phyloP scores from a whole-genome alignment of 1,284 basidiomycete genomes.

The Puccinia horiana region DNA sequence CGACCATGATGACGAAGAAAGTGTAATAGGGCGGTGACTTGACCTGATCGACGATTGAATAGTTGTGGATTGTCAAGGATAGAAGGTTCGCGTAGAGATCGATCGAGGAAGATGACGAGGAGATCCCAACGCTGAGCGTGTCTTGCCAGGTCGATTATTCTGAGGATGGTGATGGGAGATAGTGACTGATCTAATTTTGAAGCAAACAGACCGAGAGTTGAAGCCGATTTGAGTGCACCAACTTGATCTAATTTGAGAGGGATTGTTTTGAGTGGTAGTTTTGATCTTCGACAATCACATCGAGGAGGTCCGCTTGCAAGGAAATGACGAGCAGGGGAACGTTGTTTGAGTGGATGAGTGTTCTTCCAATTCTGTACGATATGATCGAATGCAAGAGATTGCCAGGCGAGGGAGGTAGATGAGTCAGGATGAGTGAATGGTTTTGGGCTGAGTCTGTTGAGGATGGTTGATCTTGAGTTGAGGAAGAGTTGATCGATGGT shows the following conservation, averaged over 20 bases:
- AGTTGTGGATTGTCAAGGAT: background rate
- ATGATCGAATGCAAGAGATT: constrained; percentile 24
- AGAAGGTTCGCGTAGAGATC: background rate
- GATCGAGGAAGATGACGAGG: constrained; percentile 24
- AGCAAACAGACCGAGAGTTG: background rate
- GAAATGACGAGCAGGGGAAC: background rate
- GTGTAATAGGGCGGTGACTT: constrained; percentile 31
- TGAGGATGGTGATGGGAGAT: background rate
- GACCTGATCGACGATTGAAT: constrained; percentile 7
- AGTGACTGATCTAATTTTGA: background rate
- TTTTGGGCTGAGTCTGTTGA: background rate
- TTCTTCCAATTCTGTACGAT: constrained; percentile 17
- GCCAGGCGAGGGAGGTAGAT: constrained; percentile 11
- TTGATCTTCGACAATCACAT: constrained; percentile 26
- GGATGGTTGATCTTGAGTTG: background rate
- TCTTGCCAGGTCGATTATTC: constrained; percentile 33
- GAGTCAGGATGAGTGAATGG: background rate
- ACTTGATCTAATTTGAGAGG: background rate
- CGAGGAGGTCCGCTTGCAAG: constrained; percentile 14
- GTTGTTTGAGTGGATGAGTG: background rate
- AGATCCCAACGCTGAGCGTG: constrained; percentile 39
- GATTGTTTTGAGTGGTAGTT: background rate
- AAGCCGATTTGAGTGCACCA: background rate
- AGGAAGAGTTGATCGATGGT: constrained; percentile 11
- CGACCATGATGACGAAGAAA: background rate